Conservation (phyloP, 2,329 filamentous ascomycete genomes). For the Arthroderma sp. region DNA sequence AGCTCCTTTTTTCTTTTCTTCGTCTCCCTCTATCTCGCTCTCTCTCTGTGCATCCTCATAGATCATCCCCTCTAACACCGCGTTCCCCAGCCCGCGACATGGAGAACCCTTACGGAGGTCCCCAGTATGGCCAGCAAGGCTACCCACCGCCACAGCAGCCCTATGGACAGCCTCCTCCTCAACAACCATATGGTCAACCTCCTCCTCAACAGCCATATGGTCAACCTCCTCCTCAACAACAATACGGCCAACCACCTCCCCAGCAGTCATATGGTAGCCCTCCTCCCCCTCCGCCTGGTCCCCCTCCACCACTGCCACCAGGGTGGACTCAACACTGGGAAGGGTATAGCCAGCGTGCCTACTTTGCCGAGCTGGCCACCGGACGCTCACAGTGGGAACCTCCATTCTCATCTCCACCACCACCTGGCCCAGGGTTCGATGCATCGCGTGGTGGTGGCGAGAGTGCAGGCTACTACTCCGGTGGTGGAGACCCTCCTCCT, state of each 20-base stretch:
- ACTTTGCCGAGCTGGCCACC: conserved; percentile 36
- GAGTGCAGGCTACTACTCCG: conserved; percentile 45
- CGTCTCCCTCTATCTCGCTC: no score
- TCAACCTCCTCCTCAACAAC: conserved; percentile 2
- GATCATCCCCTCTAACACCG: no score
- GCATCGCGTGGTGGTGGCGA: conserved; percentile 41
- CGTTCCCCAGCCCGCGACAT: no score
- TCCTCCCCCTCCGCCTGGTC: conserved; percentile 19
- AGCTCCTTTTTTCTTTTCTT: no score
- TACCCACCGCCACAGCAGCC: background rate
- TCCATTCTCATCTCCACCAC: conserved; percentile 37
- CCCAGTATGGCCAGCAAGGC: conserved; percentile 10
- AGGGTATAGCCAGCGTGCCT: conserved; percentile 32
- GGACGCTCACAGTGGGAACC: conserved; percentile 37
- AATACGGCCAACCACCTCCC: conserved; percentile 7
- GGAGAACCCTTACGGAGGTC: no score
- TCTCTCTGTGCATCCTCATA: no score
- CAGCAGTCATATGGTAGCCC: conserved; percentile 15
- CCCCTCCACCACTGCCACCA: conserved; percentile 26
- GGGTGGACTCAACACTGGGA: conserved; percentile 37
- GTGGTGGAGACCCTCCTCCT: background rate
- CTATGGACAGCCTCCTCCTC: background rate
- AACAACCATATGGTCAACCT: background rate
- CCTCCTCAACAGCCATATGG: background rate
- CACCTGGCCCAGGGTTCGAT: conserved; percentile 49